Evolutionary conservation across 2,329 filamentous ascomycete species (phyloP).

Genomic region (Neospermospora avenae): DNA sequence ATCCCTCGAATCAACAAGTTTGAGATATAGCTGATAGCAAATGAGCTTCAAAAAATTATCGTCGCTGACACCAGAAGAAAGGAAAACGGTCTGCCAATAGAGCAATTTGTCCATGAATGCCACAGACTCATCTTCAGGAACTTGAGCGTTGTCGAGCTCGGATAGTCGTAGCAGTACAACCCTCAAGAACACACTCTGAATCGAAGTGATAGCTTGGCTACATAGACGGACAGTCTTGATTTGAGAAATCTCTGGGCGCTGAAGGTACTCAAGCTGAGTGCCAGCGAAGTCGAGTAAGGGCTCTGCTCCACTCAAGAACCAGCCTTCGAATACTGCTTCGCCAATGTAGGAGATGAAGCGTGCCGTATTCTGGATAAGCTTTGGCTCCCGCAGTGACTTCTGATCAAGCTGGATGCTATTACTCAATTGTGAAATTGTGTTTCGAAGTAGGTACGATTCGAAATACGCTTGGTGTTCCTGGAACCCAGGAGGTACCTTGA

Average conservation of each 20-base stretch:
- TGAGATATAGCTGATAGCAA: slow-evolving; percentile 90
- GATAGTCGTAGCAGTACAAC: slow-evolving; percentile 79
- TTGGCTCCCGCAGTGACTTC: slow-evolving; percentile 72
- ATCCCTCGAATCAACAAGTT: slow-evolving; percentile 69
- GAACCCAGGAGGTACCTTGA: slow-evolving; percentile 88
- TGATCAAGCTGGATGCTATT: slow-evolving; percentile 69
- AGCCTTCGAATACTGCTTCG: slow-evolving; percentile 92
- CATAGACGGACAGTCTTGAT: slow-evolving; percentile 91
- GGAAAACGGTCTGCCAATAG: slow-evolving; percentile 92
- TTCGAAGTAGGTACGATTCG: slow-evolving; percentile 81
- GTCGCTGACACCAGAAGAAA: slow-evolving; percentile 73
- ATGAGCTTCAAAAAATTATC: slow-evolving; percentile 81
- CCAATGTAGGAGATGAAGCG: slow-evolving; percentile 77
- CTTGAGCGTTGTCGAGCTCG: slow-evolving; percentile 68
- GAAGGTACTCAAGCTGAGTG: slow-evolving; percentile 80
- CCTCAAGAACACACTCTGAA: slow-evolving; percentile 74
- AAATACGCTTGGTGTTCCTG: slow-evolving; percentile 95
- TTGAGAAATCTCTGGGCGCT: slow-evolving; percentile 74
- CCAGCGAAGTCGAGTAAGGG: slow-evolving; percentile 83
- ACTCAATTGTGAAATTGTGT: slow-evolving; percentile 67
- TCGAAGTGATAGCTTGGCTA: slow-evolving; percentile 72
- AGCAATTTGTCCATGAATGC: slow-evolving; percentile 79
- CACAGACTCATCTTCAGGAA: slow-evolving; percentile 58
- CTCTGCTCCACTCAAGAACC: slow-evolving; percentile 88
- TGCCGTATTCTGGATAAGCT: slow-evolving; percentile 80